phyloP scores from a whole-genome alignment of 225 moss, liverwort and hornwort species.

The Ulota crispa region DNA sequence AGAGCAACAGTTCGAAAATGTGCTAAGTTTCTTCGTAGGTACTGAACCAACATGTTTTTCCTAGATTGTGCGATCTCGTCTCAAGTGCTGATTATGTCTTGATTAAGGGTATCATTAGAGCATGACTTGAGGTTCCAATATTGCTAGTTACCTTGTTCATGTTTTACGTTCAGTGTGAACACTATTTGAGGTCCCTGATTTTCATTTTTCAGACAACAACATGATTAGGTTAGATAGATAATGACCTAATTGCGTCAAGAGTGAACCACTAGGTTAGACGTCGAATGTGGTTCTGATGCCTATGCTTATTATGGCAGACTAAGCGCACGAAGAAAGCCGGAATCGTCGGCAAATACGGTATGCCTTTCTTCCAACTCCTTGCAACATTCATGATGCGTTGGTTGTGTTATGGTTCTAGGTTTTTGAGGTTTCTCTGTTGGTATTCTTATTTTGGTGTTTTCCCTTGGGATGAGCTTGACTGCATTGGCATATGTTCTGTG shows the following conservation, averaged over 20 bases:
- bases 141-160: background rate
- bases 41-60: no score
- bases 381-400: background rate
- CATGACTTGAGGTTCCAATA: background rate
- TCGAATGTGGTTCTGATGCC: background rate
- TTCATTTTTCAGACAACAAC: background rate
- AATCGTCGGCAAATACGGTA: conserved; percentile 84
- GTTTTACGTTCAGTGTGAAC: no score
- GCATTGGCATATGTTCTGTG: background rate
- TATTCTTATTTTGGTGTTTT: background rate
- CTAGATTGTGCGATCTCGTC: background rate
- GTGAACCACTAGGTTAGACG: no score
- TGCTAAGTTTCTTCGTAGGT: background rate
- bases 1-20: background rate
- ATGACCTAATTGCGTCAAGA: background rate
- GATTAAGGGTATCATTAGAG: no score
- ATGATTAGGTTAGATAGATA: background rate
- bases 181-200: background rate
- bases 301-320: conserved; percentile 40
- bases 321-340: conserved; percentile 94
- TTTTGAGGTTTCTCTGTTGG: background rate
- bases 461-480: background rate
- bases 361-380: background rate
- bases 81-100: background rate
- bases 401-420: background rate